Base-by-base conservation (phyloP, 371 early-diverging fungal genomes). In the Batkoa obscura region DNA sequence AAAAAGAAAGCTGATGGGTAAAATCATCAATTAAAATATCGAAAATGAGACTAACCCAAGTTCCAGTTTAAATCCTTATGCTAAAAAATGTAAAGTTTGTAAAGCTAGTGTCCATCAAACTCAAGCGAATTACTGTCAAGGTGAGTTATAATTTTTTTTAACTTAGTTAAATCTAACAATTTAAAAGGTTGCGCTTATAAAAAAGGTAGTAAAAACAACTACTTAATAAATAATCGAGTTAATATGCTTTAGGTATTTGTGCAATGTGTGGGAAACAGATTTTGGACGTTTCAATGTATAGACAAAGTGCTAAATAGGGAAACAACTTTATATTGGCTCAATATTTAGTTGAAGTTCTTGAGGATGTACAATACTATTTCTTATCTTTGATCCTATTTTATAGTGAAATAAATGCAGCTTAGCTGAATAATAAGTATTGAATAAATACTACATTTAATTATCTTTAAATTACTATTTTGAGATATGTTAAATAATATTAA, bases 261-360 rank as follows among this genome's bases (percentile, higher is more conserved):
- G 78, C 82, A 5, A 81, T 85, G 76, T 85, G 86, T 64, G 86
- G 86, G 13, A 76, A 76, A 45, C 74, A 80, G 57, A 71, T 84
- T 9, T 59, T 82, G 4, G 81, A 84, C 65, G 72, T 73, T 10
- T 72, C 60, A 8, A 65, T 61, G 50, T 80, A 82, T 64, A 81
- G 78, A 57, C 81, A 80, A 63, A n/a, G n/a, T n/a, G n/a, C n/a
- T n/a, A n/a, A n/a, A n/a, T n/a, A n/a, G n/a, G n/a, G n/a, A n/a
- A n/a, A n/a, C n/a, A n/a, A n/a, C n/a, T n/a, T n/a, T n/a, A n/a
- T n/a, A n/a, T n/a, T n/a, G n/a, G n/a, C n/a, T n/a, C n/a, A n/a
- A n/a, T n/a, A n/a, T n/a, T n/a, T n/a, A n/a, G n/a, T n/a, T n/a
- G n/a, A n/a, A n/a, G n/a, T n/a, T n/a, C n/a, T n/a, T n/a, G n/a